These are phyloP conservation scores for Nakazawaea anatomiae DNA, from an alignment of 805 yeast genomes.

Conservation along the genomic window DNA sequence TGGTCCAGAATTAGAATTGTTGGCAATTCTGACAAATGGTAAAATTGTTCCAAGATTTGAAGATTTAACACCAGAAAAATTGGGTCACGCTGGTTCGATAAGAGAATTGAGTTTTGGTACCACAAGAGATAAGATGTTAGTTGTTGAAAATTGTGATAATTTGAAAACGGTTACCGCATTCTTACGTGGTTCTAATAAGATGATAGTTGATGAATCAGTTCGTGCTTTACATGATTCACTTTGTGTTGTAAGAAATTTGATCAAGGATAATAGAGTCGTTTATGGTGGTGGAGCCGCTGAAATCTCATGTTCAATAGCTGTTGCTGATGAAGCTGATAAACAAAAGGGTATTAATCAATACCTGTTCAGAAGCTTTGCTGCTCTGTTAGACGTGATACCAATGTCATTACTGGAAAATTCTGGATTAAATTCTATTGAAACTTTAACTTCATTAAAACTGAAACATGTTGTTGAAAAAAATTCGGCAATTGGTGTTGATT, in stretches of 20 bases:
- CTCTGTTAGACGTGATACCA: constrained; percentile 87
- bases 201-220: constrained; percentile 96
- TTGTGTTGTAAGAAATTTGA: constrained; percentile 94
- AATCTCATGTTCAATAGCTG: constrained; percentile 87
- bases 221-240: constrained; percentile 95
- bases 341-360: constrained; percentile 96
- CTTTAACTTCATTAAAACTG: constrained; percentile 77
- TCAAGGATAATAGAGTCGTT: constrained; percentile 89
- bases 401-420: constrained; percentile 96
- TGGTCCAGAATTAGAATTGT: constrained; percentile 90
- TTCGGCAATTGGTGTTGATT: constrained; percentile 84
- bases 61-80: constrained; percentile 73
- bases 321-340: constrained; percentile 84
- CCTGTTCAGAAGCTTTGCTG: constrained; percentile 92
- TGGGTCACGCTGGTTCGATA: constrained; percentile 83
- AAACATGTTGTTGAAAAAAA: constrained; percentile 71
- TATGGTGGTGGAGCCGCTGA: constrained; percentile 99
- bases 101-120: constrained; percentile 93
- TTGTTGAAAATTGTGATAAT: constrained; percentile 84
- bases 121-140: constrained; percentile 92
- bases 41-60: constrained; percentile 96
- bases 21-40: constrained; percentile 97
- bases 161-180: constrained; percentile 88
- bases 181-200: constrained; percentile 92
- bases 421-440: constrained; percentile 90